Evolutionary conservation across 352 stramenopile species (phyloP), one percentile per base, ranked within the genome.

Genomic region (Phytophthora cryptogea): DNA sequence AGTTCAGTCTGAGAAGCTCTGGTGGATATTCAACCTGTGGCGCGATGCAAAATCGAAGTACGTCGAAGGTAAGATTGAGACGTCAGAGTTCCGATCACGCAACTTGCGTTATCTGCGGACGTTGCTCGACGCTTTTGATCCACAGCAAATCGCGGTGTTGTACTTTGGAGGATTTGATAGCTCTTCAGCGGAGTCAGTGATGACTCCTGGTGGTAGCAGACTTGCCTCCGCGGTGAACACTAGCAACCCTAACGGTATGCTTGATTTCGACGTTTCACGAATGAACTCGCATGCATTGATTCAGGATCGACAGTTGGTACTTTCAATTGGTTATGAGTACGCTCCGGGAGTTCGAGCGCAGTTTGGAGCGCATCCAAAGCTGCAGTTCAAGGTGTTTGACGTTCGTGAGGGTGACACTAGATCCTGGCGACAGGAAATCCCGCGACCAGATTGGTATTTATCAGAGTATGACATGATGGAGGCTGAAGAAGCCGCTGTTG

Each of bases 21-120:
- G 84, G 80, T 92, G 80, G 80, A 88, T 94, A 13, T 94, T 94
- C 36, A 92, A 91, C 32, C 30, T 76, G 28, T 94, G 82, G 82
- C 68, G 65, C 9, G 70, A 83, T 36, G 73, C 74, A 1, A 89
- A 88, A 40, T 56, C 64, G 9, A 90, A 88, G 60, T 94, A 90
- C 59, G 73, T 81, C 8, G 80, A 71, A 6, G 79, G 84, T 17
- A 94, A 94, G 48, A 74, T 86, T 17, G 84, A 92, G 35, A 77
- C 83, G 28, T 78, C 75, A 0, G 72, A 80, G 17, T 89, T 91
- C 39, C 74, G 80, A 13, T 78, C 83, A 28, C 72, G 74, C 30
- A 94, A 94, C 39, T 55, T 94, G 47, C 83, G 83, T 26, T 85
- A 81, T 10, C 50, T 94, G 23, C 80, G 84, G 4, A 85, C 71